These are phyloP conservation scores for Pichia sp. DNA, from an alignment of 1,139 yeast genomes.

Conservation along the genomic window DNA sequence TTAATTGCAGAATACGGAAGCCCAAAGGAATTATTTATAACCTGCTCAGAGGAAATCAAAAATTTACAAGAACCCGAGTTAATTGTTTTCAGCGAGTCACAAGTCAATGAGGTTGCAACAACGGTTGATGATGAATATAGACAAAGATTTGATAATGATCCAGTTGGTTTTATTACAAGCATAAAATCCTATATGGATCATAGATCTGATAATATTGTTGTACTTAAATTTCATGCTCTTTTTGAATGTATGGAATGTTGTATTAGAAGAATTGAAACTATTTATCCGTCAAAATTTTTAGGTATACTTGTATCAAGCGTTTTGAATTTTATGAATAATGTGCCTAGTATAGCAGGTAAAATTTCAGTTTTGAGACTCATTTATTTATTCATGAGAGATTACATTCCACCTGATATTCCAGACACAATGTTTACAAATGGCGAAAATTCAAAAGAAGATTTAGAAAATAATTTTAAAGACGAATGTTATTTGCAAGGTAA, in stretches of 20 bases:
- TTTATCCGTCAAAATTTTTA: constrained; percentile 71
- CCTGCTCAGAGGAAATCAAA: constrained; percentile 56
- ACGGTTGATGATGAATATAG: constrained; percentile 1
- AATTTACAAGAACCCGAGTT: constrained; percentile 27
- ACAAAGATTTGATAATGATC: not conserved
- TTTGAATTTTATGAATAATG: constrained; percentile 39
- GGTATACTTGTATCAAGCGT: constrained; percentile 56
- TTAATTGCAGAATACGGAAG: constrained; percentile 61
- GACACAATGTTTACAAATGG: constrained; percentile 28
- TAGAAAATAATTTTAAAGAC: constrained; percentile 39
- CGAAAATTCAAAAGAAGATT: constrained; percentile 33
- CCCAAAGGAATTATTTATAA: constrained; percentile 70
- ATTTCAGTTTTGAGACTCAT: constrained; percentile 51
- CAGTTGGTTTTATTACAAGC: not conserved
- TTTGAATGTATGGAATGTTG: constrained; percentile 54
- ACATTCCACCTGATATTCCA: constrained; percentile 43
- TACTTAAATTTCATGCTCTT: constrained; percentile 52
- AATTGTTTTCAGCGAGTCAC: constrained; percentile 2
- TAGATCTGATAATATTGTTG: constrained; percentile 10
- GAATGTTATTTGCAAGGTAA: constrained; percentile 49
- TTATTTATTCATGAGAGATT: constrained; percentile 62
- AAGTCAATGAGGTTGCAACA: not conserved
- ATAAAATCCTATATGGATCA: not conserved
- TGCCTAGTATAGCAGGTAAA: constrained; percentile 30
- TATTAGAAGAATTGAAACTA: constrained; percentile 49